Conservation (phyloP, 441 rosid species). For the Erysimum pusillum region DNA sequence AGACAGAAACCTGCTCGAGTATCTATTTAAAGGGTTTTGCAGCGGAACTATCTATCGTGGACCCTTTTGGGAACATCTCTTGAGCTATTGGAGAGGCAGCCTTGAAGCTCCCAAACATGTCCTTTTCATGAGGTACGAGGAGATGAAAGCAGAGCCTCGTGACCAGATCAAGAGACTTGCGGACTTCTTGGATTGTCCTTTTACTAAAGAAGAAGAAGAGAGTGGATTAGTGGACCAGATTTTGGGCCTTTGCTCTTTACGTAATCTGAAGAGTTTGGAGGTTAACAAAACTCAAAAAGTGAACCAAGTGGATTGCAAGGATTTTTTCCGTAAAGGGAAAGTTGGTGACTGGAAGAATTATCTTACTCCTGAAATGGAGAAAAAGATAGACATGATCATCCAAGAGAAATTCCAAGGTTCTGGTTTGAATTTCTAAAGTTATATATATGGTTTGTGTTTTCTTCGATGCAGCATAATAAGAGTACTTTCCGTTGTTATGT, state of each 20-base stretch:
- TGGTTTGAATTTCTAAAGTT: slow-evolving; percentile 38
- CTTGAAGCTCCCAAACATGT: not conserved
- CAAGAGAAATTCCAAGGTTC: slow-evolving; percentile 42
- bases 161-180: slow-evolving; percentile 27
- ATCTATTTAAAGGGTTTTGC: too few species aligned
- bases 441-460: too few species aligned
- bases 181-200: slow-evolving; percentile 18
- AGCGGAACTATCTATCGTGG: too few species aligned
- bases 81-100: slow-evolving; percentile 23
- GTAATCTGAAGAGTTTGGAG: not conserved
- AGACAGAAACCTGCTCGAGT: too few species aligned
- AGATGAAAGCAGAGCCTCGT: slow-evolving; percentile 1
- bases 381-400: slow-evolving; percentile 48
- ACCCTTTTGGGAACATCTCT: too few species aligned
- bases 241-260: slow-evolving; percentile 1
- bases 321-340: slow-evolving; percentile 42
- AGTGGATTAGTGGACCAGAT: not conserved
- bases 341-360: slow-evolving; percentile 54
- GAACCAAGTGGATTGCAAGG: not conserved
- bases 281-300: slow-evolving; percentile 1
- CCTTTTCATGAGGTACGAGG: slow-evolving; percentile 22
- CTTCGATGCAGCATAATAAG: too few species aligned
- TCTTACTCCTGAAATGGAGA: not conserved
- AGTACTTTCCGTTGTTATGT: too few species aligned
- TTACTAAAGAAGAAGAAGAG: slow-evolving; percentile 22